phyloP scores from a whole-genome alignment of 2,329 filamentous ascomycete genomes.

The Pseudogymnoascus sp. region DNA sequence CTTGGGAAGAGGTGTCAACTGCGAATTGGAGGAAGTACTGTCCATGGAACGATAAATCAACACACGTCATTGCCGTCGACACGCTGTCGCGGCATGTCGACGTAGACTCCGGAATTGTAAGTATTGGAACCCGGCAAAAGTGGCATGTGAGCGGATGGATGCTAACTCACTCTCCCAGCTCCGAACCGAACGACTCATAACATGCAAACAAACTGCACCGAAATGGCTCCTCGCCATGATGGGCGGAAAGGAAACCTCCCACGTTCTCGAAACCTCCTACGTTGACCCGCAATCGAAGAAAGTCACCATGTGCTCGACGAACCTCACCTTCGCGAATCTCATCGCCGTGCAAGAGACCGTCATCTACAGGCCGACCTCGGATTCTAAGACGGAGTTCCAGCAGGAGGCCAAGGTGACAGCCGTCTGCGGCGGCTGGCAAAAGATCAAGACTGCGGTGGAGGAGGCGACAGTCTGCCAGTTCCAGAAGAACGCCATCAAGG shows the following conservation, averaged over 20 bases:
- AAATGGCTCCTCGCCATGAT: conserved; percentile 77
- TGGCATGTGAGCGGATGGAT: not conserved
- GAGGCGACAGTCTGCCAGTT: conserved; percentile 84
- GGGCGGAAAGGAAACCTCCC: conserved; percentile 71
- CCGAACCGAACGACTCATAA: conserved; percentile 63
- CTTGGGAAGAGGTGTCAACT: conserved; percentile 95
- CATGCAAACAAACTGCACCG: conserved; percentile 59
- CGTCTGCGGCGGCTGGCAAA: conserved; percentile 92
- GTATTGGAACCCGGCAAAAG: conserved; percentile 26
- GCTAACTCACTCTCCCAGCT: conserved; percentile 37
- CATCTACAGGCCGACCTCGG: conserved; percentile 60
- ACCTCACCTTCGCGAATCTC: conserved; percentile 87
- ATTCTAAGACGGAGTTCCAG: conserved; percentile 66
- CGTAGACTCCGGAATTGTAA: conserved; percentile 57
- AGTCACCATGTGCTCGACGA: conserved; percentile 94
- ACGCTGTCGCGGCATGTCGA: conserved; percentile 70
- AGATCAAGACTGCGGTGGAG: conserved; percentile 93
- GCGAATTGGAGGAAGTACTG: conserved; percentile 99
- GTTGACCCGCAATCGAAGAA: conserved; percentile 78
- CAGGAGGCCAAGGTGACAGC: conserved; percentile 92
- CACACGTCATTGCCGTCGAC: conserved; percentile 92
- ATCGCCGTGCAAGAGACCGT: conserved; percentile 91
- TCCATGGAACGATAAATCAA: conserved; percentile 98
- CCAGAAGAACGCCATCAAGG: conserved; percentile 82
- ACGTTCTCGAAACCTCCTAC: conserved; percentile 93